A percentile compares a stretch with the other conserved stretches of the same genome.
Evolutionary conservation across 208 protist species (phyloP).

Genomic region (Trypanosoma brucei): DNA sequence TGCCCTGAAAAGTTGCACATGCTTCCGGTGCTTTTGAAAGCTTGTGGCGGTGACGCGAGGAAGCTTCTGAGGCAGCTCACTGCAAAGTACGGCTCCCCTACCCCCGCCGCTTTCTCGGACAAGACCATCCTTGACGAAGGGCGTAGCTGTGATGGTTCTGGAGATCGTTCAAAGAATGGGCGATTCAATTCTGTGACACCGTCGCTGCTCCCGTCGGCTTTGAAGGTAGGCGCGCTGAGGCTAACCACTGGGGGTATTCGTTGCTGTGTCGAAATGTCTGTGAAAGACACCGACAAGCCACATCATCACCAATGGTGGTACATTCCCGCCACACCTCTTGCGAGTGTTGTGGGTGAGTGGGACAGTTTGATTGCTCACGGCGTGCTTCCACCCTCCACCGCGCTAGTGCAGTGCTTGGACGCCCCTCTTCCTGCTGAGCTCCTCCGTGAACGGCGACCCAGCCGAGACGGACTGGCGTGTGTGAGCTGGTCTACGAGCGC

Average conservation of each 20-base stretch:
- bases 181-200: background rate
- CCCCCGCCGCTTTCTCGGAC: background rate
- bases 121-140: background rate
- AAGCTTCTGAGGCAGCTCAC: slow-evolving; percentile 38
- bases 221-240: slow-evolving; percentile 1
- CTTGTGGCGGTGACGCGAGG: slow-evolving; percentile 32
- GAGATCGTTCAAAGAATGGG: background rate
- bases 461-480: background rate
- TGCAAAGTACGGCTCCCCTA: slow-evolving; percentile 42
- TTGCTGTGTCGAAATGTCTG: slow-evolving; percentile 7
- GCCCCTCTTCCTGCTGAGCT: background rate
- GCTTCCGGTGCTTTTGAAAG: slow-evolving; percentile 40
- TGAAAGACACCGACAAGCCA: background rate
- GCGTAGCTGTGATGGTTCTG: no score
- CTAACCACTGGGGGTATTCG: slow-evolving; percentile 5
- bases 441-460: background rate
- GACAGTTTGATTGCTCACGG: slow-evolving; percentile 24
- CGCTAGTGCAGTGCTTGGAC: slow-evolving; percentile 7
- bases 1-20: slow-evolving; percentile 64
- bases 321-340: slow-evolving; percentile 27
- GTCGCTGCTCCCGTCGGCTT: background rate
- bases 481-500: slow-evolving; percentile 5
- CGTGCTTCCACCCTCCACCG: slow-evolving; percentile 27
- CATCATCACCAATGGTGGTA: slow-evolving; percentile 6
- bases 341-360: slow-evolving; percentile 37